Evolutionary conservation across 148 eudicot species (phyloP).

Genomic region (Vaccinium darrowii): DNA sequence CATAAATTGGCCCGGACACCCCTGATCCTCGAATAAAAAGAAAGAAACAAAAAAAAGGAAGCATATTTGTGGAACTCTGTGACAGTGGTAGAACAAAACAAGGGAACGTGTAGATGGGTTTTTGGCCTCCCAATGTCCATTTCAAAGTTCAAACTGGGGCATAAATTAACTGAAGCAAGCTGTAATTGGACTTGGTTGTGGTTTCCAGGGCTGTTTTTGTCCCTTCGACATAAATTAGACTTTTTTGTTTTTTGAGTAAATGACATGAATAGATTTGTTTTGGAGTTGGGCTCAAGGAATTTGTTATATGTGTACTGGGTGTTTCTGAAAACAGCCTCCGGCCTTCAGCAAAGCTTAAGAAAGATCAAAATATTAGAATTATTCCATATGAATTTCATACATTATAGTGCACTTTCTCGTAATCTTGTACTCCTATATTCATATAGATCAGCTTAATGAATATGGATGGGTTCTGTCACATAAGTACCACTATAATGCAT

Average conservation of each 20-base stretch:
- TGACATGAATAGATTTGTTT: background rate
- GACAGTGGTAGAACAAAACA: background rate
- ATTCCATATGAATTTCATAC: no score
- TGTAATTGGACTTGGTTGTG: background rate
- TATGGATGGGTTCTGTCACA: no score
- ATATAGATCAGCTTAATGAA: no score
- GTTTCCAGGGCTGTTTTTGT: background rate
- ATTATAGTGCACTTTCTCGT: no score
- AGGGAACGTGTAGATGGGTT: conserved; percentile 1
- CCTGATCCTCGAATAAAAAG: no score
- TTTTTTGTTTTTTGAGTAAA: no score
- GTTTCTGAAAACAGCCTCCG: no score
- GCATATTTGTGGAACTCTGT: background rate
- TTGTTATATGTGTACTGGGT: background rate
- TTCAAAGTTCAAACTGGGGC: background rate
- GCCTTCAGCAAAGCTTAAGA: background rate
- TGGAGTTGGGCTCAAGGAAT: background rate
- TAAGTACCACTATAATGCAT: background rate
- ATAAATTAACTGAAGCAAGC: background rate
- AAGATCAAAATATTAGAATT: no score
- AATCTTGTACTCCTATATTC: no score
- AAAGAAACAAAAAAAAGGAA: no score
- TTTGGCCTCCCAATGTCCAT: background rate
- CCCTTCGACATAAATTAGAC: background rate
- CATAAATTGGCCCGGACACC: no score